Conservation (phyloP, 2,329 filamentous ascomycete species). For the Bipolaris zeicola region DNA sequence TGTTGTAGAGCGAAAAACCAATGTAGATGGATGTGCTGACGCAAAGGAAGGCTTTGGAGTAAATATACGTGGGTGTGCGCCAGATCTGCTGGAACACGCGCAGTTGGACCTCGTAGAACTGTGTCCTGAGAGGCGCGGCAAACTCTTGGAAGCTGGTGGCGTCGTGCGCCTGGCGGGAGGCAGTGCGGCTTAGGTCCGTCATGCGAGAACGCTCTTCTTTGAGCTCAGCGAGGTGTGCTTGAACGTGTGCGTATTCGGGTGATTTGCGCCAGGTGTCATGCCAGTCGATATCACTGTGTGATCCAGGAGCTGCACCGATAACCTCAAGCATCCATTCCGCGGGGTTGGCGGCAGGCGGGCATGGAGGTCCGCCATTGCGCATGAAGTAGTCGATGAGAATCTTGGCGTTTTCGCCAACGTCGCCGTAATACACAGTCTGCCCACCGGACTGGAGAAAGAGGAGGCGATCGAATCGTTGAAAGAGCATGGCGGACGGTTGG, state of each 20-base stretch:
- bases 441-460: conserved; percentile 76
- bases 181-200: conserved; percentile 47
- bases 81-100: conserved; percentile 89
- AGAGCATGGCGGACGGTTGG: conserved; percentile 87
- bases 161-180: too few relatives aligned
- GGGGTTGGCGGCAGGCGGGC: conserved; percentile 70
- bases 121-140: conserved; percentile 61
- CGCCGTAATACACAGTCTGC: conserved; percentile 77
- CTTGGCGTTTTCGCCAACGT: conserved; percentile 70
- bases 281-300: conserved; percentile 13
- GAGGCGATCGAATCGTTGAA: conserved; percentile 82
- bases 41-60: conserved; percentile 73
- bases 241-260: conserved; percentile 27
- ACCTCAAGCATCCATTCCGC: conserved; percentile 75
- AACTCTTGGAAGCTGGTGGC: conserved; percentile 58
- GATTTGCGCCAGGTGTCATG: conserved; percentile 16
- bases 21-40: conserved; percentile 15
- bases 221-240: too few relatives aligned
- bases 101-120: conserved; percentile 67
- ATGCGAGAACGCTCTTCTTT: conserved; percentile 14
- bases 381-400: conserved; percentile 75
- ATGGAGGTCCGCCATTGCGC: conserved; percentile 66
- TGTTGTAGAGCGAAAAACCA: conserved; percentile 25
- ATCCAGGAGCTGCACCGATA: conserved; percentile 25
- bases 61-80: conserved; percentile 84